These are phyloP conservation scores for Clarireedia monteithiana DNA, from an alignment of 2,329 filamentous ascomycete genomes.

Conservation along the genomic window DNA sequence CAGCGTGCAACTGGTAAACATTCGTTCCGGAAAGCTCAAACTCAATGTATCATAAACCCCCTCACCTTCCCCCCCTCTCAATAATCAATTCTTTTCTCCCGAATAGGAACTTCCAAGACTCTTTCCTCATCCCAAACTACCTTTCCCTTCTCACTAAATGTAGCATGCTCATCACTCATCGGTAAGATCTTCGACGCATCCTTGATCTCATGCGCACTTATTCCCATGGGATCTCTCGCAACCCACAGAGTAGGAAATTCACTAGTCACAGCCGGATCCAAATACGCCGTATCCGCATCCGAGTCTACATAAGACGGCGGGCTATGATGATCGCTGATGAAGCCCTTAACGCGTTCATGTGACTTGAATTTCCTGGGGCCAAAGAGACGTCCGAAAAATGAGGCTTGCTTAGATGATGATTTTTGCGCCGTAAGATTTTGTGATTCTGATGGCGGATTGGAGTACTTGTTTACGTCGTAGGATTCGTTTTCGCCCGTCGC, in stretches of 20 bases:
- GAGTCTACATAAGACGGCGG: slow-evolving; percentile 50
- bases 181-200: slow-evolving; percentile 64
- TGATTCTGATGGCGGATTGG: slow-evolving; percentile 24
- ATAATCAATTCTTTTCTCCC: slow-evolving; percentile 24
- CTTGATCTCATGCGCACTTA: slow-evolving; percentile 67
- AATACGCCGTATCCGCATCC: slow-evolving; percentile 60
- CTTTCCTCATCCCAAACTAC: slow-evolving; percentile 46
- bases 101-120: slow-evolving; percentile 19
- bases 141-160: slow-evolving; percentile 61
- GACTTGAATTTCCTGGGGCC: slow-evolving; percentile 68
- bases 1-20: neutral
- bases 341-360: slow-evolving; percentile 43
- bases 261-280: slow-evolving; percentile 59
- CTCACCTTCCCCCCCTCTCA: slow-evolving; percentile 8
- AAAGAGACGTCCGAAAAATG: slow-evolving; percentile 56
- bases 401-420: slow-evolving; percentile 36
- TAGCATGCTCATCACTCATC: slow-evolving; percentile 71
- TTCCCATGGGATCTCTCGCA: slow-evolving; percentile 63
- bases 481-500: slow-evolving; percentile 12
- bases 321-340: slow-evolving; percentile 43
- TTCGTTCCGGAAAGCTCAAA: neutral
- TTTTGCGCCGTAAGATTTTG: slow-evolving; percentile 8
- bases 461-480: slow-evolving; percentile 13
- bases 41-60: neutral
- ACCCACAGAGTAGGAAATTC: slow-evolving; percentile 69